phyloP scores from a whole-genome alignment of 1,139 yeast species.

The Eremothecium coryli region DNA sequence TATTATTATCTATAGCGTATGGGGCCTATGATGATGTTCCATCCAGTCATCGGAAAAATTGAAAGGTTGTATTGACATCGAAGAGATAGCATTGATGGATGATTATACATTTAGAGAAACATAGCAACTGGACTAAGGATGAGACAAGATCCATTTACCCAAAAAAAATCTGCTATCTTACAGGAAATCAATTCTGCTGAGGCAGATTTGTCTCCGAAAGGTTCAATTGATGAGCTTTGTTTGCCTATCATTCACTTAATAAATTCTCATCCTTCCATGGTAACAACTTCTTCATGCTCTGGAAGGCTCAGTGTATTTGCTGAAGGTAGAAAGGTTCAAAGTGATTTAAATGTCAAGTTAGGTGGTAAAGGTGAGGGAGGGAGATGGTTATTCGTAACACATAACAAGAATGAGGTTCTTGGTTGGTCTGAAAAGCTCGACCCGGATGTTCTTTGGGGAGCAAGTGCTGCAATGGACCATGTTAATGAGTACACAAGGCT shows the following conservation, averaged over 20 bases:
- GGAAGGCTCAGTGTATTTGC: constrained; percentile 76
- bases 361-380: constrained; percentile 89
- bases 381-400: constrained; percentile 75
- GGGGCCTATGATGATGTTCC: no score
- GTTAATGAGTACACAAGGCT: constrained; percentile 33
- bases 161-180: constrained; percentile 55
- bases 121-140: no score
- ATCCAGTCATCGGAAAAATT: no score
- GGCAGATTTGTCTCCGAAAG: constrained; percentile 76
- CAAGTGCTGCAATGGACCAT: constrained; percentile 2
- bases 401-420: constrained; percentile 42
- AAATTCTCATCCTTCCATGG: constrained; percentile 56
- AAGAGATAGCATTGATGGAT: no score
- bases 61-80: no score
- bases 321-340: constrained; percentile 43
- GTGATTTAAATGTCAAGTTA: constrained; percentile 33
- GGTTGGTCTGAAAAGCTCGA: constrained; percentile 38
- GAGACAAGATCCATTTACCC: constrained; percentile 49
- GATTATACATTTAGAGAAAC: no score
- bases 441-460: constrained; percentile 2
- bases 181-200: constrained; percentile 41
- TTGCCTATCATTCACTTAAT: constrained; percentile 62
- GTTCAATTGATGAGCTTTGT: constrained; percentile 64
- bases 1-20: no score
- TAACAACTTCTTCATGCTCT: constrained; percentile 82